Evolutionary conservation across 805 yeast species (phyloP), one percentile per base, ranked within the genome.

Genomic region (Nakazawaea siamensis): DNA sequence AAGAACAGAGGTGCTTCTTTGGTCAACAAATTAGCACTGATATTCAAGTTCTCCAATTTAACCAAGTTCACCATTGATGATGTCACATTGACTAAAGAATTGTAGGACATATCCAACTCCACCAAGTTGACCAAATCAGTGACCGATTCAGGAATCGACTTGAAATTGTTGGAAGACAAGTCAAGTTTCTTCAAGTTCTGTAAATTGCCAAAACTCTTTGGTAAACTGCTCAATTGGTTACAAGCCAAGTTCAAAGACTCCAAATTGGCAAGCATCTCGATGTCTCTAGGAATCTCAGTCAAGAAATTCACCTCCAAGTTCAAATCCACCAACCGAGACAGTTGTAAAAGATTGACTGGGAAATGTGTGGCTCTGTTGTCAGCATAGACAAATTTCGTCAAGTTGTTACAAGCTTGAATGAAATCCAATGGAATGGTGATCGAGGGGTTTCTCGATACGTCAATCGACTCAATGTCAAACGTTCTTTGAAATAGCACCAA

Each of bases 361-460:
- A 88, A 81, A 31, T 64, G 69, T 6, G 80, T 73, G 17, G 83
- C 74, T 37, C 92, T 80, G 45, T 82, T 81, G 42, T 76, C 68
- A 1, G 83, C 75, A 62, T 78, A 84, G 37, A 76, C 68, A 42
- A 87, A 64, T 35, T 73, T 70, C 18, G 71, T 67, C 48, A 87
- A 63, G 48, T 83, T 83, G 27, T 75, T 70, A 44, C 94, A 84
- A 17, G 61, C 73, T 51, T 86, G 94, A 48, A 88, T 76, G 52
- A 88, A 88, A 50, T 87, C 95, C 37, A 75, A 60, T 0, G 97
- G 94, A 23, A 88, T 62, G 40, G 77, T 74, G 35, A 90, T 79
- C 13, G 94, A 81, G 4, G 95, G 94, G 52, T 88, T 88, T 43
- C 80, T 75, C 2, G 94, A 81, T 7, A 86, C 85, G 54, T 88